Conservation (phyloP, 805 yeast species). For the Saccharomyces cerevisiae region DNA sequence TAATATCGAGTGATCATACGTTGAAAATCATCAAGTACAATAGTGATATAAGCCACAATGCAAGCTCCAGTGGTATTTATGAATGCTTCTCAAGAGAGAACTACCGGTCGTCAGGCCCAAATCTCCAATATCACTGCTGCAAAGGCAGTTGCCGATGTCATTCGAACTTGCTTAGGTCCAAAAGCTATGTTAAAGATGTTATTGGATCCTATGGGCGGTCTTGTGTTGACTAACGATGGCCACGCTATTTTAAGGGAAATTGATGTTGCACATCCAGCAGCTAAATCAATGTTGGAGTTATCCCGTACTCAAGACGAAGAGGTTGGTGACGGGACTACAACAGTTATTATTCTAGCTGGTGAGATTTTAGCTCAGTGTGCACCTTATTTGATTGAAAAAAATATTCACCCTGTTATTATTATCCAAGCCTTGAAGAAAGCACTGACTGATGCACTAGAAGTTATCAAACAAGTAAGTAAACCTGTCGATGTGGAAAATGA, state of each 20-base stretch:
- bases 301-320: conserved; percentile 97
- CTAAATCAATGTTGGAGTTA: conserved; percentile 95
- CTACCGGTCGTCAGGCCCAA: conserved; percentile 95
- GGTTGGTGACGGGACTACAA: conserved; percentile 97
- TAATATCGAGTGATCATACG: neutral
- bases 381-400: conserved; percentile 82
- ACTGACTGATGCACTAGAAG: conserved; percentile 78
- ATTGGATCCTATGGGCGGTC: conserved; percentile 89
- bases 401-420: conserved; percentile 93
- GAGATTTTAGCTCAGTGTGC: conserved; percentile 92
- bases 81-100: conserved; percentile 87
- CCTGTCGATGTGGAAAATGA: conserved; percentile 83
- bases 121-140: conserved; percentile 96
- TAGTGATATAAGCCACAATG: conserved; percentile 34
- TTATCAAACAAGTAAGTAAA: conserved; percentile 72
- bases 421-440: conserved; percentile 92
- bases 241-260: conserved; percentile 96
- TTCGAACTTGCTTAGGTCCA: conserved; percentile 96
- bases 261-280: conserved; percentile 97
- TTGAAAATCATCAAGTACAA: neutral
- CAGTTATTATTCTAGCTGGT: conserved; percentile 94
- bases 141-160: conserved; percentile 96
- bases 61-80: conserved; percentile 80
- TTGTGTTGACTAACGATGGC: conserved; percentile 95
- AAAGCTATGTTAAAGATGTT: conserved; percentile 98